Percentiles rank a stretch among this genome's conserved stretches.
phyloP scores from a whole-genome alignment of 495 filamentous ascomycete genomes.

The Penicillium steckii region DNA sequence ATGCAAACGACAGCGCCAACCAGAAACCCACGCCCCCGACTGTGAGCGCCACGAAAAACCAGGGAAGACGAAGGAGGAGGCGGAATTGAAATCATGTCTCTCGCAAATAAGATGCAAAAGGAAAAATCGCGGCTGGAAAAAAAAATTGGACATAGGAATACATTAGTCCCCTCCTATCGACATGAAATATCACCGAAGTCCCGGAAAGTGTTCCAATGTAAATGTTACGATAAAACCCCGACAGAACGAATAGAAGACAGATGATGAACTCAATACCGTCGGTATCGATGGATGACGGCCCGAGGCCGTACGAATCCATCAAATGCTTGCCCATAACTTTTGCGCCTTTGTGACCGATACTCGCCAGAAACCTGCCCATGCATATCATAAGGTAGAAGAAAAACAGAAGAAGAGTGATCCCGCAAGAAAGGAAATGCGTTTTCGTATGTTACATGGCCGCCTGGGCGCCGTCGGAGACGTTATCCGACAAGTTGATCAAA shows the following conservation, averaged over 20 bases:
- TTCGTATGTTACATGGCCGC: conserved; percentile 49
- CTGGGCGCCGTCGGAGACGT: conserved; percentile 65
- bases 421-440: conserved; percentile 40
- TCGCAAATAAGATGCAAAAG: conserved; percentile 28
- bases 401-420: conserved; percentile 29
- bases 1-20: conserved; percentile 44
- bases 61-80: conserved; percentile 6
- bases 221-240: conserved; percentile 21
- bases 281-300: conserved; percentile 9
- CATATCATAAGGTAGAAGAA: conserved; percentile 44
- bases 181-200: conserved; percentile 28
- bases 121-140: conserved; percentile 21
- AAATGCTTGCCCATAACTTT: conserved; percentile 28
- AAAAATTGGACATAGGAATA: conserved; percentile 34
- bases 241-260: conserved; percentile 29
- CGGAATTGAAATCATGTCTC: conserved; percentile 14
- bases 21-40: conserved; percentile 41
- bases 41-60: conserved; percentile 19
- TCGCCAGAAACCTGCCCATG: conserved; percentile 51
- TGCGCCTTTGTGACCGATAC: conserved; percentile 47
- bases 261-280: conserved; percentile 18
- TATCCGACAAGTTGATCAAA: conserved; percentile 94
- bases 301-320: conserved; percentile 9
- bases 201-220: conserved; percentile 23
- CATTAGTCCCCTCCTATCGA: conserved; percentile 28